Base-by-base conservation (phyloP, 139 green algal genomes). In the Edaphochlamys debaryana region DNA sequence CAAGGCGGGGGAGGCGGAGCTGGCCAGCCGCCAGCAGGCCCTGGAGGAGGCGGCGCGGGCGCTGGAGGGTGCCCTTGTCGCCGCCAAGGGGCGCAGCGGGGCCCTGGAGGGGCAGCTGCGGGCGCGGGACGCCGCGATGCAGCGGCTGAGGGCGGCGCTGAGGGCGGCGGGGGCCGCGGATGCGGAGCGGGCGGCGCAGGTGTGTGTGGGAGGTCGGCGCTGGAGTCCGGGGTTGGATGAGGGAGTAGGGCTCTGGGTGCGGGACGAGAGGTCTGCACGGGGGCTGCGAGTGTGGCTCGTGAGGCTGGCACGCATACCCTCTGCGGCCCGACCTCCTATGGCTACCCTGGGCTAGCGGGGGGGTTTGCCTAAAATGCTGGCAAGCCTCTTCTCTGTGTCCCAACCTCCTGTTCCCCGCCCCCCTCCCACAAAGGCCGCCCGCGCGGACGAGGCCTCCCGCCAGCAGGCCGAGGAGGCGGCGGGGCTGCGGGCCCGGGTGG, bases 101-200 rank as follows among this genome's bases (percentile, higher is more conserved):
- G 79, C 77, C 41, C 79, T 89, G 41, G 86, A 90, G 75, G 75
- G 80, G 15, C 54, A 58, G n/a, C 40, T 90, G 42, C 36, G 62
- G 13, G 69, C 67, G 5, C 75, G 69, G n/a, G 86, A 89, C 25
- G 60, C 63, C 45, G 68, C 56, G 25, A 30, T 89, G 41, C 80
- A 89, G 67, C 74, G 76, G 27, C 74, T 87, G 20, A 69, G 64
- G 67, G 38, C 62, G 20, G 45, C 64, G 76, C 69, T 90, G 63
- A 81, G 87, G 37, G 76, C 37, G 25, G 0, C 50, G 1, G 71
- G 64, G 58, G 54, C 71, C 0, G 67, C 79, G 7, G 79, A 89
- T 50, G 72, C 67, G n/a, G 85, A 89, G 38, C 54, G 32, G 5
- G 41, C 73, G n/a, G 60, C 82, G 23, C 54, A 84, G 64, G 56